Conservation (phyloP, 202 grass and related monocot species). For the Carex arenaria region DNA sequence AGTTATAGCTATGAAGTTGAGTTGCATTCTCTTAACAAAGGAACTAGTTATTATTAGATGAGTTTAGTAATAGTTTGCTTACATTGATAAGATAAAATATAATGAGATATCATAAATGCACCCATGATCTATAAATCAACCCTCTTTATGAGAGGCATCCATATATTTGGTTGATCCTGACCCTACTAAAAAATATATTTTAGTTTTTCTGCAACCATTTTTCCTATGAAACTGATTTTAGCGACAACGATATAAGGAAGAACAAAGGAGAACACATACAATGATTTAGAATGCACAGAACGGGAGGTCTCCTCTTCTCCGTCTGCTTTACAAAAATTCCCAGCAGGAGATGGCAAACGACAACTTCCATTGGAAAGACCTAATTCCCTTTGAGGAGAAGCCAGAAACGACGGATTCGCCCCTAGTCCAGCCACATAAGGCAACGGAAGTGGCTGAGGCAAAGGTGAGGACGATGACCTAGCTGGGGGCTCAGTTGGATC, state of each 20-base stretch:
- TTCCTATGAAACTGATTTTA: background rate
- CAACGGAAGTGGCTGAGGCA: slow-evolving; percentile 45
- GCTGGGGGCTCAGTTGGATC: slow-evolving; percentile 27
- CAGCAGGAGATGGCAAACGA: slow-evolving; percentile 23
- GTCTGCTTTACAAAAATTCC: background rate
- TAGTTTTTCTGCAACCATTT: background rate
- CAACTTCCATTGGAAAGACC: background rate
- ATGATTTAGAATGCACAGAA: slow-evolving; percentile 9
- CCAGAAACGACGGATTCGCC: background rate
- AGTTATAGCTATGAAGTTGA: background rate
- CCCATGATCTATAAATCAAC: background rate
- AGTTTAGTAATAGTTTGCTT: background rate
- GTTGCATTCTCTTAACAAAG: background rate
- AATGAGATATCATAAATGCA: background rate
- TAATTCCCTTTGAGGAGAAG: slow-evolving; percentile 19
- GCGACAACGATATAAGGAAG: background rate
- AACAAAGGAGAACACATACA: slow-evolving; percentile 9
- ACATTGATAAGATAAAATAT: background rate
- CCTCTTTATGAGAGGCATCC: background rate
- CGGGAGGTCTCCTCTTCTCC: background rate
- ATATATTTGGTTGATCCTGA: background rate
- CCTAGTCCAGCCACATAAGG: slow-evolving; percentile 18
- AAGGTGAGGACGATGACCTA: slow-evolving; percentile 47
- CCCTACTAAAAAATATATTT: background rate
- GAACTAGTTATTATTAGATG: background rate